phyloP scores from a whole-genome alignment of 2,329 filamentous ascomycete genomes.

The Fonsecaea pugnacius region DNA sequence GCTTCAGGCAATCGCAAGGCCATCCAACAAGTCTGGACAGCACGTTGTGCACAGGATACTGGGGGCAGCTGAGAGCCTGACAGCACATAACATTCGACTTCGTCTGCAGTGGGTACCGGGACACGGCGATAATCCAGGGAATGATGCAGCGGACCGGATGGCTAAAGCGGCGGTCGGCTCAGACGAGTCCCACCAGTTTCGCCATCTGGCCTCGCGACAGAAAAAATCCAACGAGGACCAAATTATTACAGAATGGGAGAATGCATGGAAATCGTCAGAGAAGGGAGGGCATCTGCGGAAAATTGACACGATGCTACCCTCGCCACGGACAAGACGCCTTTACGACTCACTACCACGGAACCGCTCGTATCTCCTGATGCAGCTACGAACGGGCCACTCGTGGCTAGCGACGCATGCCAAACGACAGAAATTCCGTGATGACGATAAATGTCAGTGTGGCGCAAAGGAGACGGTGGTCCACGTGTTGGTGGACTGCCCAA shows the following conservation, averaged over 20 bases:
- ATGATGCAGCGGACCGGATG: neutral
- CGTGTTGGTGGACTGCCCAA: conserved; percentile 34
- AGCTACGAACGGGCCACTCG: conserved; percentile 36
- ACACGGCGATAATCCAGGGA: neutral
- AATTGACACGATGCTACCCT: conserved; percentile 21
- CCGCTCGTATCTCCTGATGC: conserved; percentile 34
- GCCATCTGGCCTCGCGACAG: too few species aligned
- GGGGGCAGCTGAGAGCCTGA: too few species aligned
- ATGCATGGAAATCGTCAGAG: neutral
- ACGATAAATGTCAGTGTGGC: conserved; percentile 35
- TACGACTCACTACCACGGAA: conserved; percentile 33
- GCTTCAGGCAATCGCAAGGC: too few species aligned
- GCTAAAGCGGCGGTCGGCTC: neutral
- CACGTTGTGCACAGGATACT: too few species aligned
- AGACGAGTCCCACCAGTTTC: too few species aligned
- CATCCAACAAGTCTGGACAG: too few species aligned
- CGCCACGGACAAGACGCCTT: conserved; percentile 15
- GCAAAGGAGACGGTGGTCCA: conserved; percentile 35
- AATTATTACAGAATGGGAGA: too few species aligned
- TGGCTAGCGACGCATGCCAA: conserved; percentile 35
- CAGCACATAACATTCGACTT: too few species aligned
- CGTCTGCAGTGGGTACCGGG: neutral
- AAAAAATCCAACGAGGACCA: too few species aligned
- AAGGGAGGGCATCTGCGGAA: neutral
- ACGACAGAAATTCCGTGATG: conserved; percentile 13